A percentile compares a stretch with the other conserved stretches of the same genome.
phyloP scores from a whole-genome alignment of 805 yeast genomes.

The Candida coleopterorum region DNA sequence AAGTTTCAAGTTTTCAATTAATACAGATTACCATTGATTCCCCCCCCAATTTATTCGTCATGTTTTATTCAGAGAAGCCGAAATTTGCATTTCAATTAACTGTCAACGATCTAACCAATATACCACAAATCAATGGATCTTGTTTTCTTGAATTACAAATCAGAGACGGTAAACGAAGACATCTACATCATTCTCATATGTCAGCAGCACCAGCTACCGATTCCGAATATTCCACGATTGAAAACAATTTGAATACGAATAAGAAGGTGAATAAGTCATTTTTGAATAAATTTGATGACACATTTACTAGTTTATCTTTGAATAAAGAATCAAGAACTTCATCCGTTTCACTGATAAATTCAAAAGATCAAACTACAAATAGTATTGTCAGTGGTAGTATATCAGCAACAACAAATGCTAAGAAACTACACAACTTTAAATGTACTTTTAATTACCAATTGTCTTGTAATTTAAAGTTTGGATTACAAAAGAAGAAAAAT shows the following conservation, averaged over 20 bases:
- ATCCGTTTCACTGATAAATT: too few relatives aligned
- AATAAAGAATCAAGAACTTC: neutral
- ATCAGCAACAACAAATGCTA: slow-evolving; percentile 24
- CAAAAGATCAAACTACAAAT: neutral
- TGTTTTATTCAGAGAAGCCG: slow-evolving; percentile 37
- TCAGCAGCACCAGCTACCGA: neutral
- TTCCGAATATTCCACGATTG: neutral
- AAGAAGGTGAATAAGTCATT: slow-evolving; percentile 5
- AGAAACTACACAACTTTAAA: slow-evolving; percentile 35
- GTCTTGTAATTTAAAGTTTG: slow-evolving; percentile 35
- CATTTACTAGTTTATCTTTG: neutral
- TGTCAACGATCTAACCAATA: slow-evolving; percentile 70
- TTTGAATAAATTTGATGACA: slow-evolving; percentile 7
- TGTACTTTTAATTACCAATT: slow-evolving; percentile 33
- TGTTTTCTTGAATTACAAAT: slow-evolving; percentile 64
- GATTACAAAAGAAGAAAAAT: slow-evolving; percentile 34
- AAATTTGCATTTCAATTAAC: slow-evolving; percentile 57
- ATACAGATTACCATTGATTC: too few relatives aligned
- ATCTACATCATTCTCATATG: slow-evolving; percentile 1
- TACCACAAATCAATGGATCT: slow-evolving; percentile 73
- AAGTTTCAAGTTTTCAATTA: too few relatives aligned
- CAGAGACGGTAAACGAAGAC: slow-evolving; percentile 38
- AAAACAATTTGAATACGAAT: neutral
- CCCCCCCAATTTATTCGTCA: too few relatives aligned
- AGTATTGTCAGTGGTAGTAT: slow-evolving; percentile 11